A percentile compares a stretch with the other conserved stretches of the same genome.
Evolutionary conservation across 1,284 basidiomycete species (phyloP).

Genomic region (Fomes fomentarius): DNA sequence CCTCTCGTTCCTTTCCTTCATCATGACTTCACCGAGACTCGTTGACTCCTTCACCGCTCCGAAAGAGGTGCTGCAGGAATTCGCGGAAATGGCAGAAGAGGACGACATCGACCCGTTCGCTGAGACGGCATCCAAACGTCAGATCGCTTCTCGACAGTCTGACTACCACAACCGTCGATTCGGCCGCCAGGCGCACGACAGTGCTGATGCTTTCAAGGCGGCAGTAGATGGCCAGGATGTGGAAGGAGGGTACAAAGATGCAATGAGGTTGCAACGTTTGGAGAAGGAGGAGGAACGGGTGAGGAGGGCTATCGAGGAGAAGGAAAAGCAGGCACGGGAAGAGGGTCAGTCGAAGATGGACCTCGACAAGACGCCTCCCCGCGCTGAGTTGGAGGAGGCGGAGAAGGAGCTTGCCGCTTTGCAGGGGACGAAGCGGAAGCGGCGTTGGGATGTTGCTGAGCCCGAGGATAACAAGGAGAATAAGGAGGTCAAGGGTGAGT

Average conservation of each 20-base stretch:
- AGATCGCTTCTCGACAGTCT: slow-evolving; percentile 92
- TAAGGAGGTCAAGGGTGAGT: slow-evolving; percentile 62
- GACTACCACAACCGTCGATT: slow-evolving; percentile 97
- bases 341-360: slow-evolving; percentile 85
- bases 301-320: slow-evolving; percentile 84
- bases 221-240: slow-evolving; percentile 64
- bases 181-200: slow-evolving; percentile 77
- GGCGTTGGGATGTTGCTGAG: slow-evolving; percentile 85
- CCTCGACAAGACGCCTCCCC: slow-evolving; percentile 86
- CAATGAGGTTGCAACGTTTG: slow-evolving; percentile 90
- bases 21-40: slow-evolving; percentile 45
- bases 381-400: slow-evolving; percentile 72
- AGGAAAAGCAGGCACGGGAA: slow-evolving; percentile 78
- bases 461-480: slow-evolving; percentile 65
- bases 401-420: slow-evolving; percentile 67
- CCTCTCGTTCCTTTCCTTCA: slow-evolving; percentile 7
- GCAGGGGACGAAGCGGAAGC: slow-evolving; percentile 74
- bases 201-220: slow-evolving; percentile 77
- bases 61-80: slow-evolving; percentile 94
- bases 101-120: slow-evolving; percentile 93
- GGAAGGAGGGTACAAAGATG: slow-evolving; percentile 94
- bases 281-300: slow-evolving; percentile 95
- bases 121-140: slow-evolving; percentile 89
- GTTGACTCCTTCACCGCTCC: slow-evolving; percentile 91
- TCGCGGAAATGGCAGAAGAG: slow-evolving; percentile 89